Evolutionary conservation across 805 yeast genomes (phyloP).

Genomic region (Starmerella gropengiesseri): DNA sequence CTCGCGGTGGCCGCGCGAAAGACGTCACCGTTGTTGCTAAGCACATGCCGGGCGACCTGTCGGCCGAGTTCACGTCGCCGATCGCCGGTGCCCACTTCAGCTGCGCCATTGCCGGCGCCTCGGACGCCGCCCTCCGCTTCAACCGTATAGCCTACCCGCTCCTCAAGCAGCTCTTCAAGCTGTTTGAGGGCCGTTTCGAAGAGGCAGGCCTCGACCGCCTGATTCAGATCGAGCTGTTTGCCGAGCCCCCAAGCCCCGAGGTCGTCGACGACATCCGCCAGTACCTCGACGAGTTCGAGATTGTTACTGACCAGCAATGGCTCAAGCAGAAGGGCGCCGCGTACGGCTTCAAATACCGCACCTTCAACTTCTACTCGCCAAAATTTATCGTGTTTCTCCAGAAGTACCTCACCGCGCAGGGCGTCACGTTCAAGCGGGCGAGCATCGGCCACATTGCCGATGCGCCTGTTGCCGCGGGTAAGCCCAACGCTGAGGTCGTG

Average conservation of each 20-base stretch:
- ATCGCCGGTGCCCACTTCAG: conserved; percentile 65
- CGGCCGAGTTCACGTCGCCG: conserved; percentile 65
- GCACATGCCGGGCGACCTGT: conserved; percentile 67
- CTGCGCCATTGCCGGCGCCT: conserved; percentile 46
- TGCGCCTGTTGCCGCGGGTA: conserved; percentile 31
- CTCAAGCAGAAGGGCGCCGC: conserved; percentile 41
- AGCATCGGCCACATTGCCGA: conserved; percentile 46
- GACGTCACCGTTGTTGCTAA: conserved; percentile 52
- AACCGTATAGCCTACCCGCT: conserved; percentile 50
- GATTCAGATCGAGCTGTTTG: conserved; percentile 55
- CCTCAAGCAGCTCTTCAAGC: conserved; percentile 34
- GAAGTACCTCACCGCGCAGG: conserved; percentile 35
- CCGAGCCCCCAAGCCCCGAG: conserved; percentile 34
- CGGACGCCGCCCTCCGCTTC: conserved; percentile 38
- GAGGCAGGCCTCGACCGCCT: conserved; percentile 44
- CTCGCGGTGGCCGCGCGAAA: conserved; percentile 33
- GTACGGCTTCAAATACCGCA: conserved; percentile 45
- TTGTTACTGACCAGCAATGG: conserved; percentile 29
- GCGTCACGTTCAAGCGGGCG: conserved; percentile 42
- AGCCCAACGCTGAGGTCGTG: conserved; percentile 7
- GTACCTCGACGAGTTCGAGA: conserved; percentile 41
- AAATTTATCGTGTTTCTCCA: conserved; percentile 42
- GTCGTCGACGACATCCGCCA: conserved; percentile 40
- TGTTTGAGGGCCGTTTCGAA: conserved; percentile 37
- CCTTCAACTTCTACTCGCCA: conserved; percentile 70